Evolutionary conservation across 371 early-diverging fungal species (phyloP), one percentile per base, ranked within the genome.

Genomic region (Blakeslea trispora): DNA sequence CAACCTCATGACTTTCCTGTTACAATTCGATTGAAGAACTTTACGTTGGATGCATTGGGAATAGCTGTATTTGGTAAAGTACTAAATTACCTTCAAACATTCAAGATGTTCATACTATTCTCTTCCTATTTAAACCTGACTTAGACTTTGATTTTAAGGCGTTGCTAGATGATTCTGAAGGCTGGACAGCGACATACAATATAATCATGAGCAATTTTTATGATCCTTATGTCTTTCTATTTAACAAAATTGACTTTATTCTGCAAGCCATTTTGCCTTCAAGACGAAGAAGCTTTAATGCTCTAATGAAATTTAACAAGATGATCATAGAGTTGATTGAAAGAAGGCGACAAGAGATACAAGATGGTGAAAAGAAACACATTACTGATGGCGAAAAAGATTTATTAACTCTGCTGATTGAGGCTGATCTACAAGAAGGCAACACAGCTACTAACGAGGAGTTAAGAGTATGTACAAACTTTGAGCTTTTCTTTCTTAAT

Each of bases 381-480:
- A 19, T 52, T 1, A 53, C 46, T 5, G 82, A 83, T 18, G 74
- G 65, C 37, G 79, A 78, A 53, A 74, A 74, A 34, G 75, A 75
- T 41, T 28, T 75, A 19, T 58, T 75, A 4, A 69, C 70, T 1
- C 39, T 72, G 17, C 65, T 75, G 66, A 45, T 75, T n/a, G 72
- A 75, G 52, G 68, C 71, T 2, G 64, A 69, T 42, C 44, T 53
- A 5, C 37, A 58, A 23, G 64, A 66, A 14, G 64, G 62, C 13
- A 60, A 59, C 13, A 5, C 23, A 10, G 45, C 55, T 19, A 50
- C 64, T 0, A 57, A 57, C 3, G 57, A 59, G n/a, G 64, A 71
- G 18, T 10, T 37, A 37, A 37, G 37, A 37, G 37, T 37, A 37
- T 7, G 37, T 18, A 15, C 15, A 17, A 40, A 5, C 5, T 28